These are phyloP conservation scores for Detonula confervacea DNA, from an alignment of 352 stramenopile genomes.

Conservation along the genomic window DNA sequence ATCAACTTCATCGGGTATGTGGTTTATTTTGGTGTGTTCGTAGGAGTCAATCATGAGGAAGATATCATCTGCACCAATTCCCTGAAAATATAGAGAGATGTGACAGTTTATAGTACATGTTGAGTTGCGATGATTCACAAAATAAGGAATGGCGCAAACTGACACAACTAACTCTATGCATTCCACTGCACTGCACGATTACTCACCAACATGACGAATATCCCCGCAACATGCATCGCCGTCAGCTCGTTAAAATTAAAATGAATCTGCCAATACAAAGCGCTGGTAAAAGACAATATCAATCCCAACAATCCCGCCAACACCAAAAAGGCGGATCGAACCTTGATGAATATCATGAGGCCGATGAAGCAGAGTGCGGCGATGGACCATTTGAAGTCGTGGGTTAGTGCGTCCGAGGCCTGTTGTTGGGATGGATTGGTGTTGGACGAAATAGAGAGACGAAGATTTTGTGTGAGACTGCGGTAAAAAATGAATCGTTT, in stretches of 20 bases:
- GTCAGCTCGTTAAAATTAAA: slow-evolving; percentile 41
- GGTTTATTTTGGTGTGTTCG: slow-evolving; percentile 34
- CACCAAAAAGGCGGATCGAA: slow-evolving; percentile 28
- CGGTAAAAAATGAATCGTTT: too few relatives aligned
- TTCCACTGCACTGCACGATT: too few relatives aligned
- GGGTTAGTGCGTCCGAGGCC: slow-evolving; percentile 21
- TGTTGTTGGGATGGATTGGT: too few relatives aligned
- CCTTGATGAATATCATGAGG: slow-evolving; percentile 42
- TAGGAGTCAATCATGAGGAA: slow-evolving; percentile 47
- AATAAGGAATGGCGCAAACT: too few relatives aligned
- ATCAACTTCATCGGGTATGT: too few relatives aligned
- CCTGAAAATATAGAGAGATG: too few relatives aligned
- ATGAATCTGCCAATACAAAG: slow-evolving; percentile 41
- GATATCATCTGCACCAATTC: slow-evolving; percentile 50
- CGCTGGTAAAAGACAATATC: slow-evolving; percentile 32
- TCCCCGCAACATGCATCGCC: slow-evolving; percentile 37
- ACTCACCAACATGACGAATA: slow-evolving; percentile 46
- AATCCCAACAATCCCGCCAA: slow-evolving; percentile 27
- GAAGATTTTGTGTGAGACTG: neutral
- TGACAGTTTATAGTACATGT: too few relatives aligned
- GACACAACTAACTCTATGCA: too few relatives aligned
- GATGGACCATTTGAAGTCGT: slow-evolving; percentile 29
- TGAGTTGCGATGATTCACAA: too few relatives aligned
- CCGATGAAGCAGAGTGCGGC: slow-evolving; percentile 36
- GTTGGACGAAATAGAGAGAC: too few relatives aligned